Base-by-base conservation (phyloP, 2,329 filamentous ascomycete genomes). In the Torrubiella hemipterigena region DNA sequence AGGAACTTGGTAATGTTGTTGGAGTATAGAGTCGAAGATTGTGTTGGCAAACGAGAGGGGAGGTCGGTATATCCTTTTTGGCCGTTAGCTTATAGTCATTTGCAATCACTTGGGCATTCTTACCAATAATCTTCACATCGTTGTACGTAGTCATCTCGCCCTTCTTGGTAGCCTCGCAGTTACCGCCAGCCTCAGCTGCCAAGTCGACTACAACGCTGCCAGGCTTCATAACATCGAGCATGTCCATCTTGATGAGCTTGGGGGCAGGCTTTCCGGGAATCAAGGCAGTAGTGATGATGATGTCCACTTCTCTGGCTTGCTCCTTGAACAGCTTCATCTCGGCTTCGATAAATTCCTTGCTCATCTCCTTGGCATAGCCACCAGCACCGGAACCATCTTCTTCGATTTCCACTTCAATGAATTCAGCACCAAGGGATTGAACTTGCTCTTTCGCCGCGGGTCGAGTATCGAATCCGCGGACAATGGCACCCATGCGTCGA, bases 331-430 rank as follows among this genome's bases (percentile, higher is more conserved):
- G 67, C 52, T 83, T 87, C 84, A 93, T 93, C 53, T 94, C 84
- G 6, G 85, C 85, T 38, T 85, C 83, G 51, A 91, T 85, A 47
- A 93, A 94, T 42, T 89, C 85, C 47, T 89, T 86, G 33, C 83
- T 91, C 85, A 93, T 93, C 49, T 87, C 83, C 49, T 93, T 93
- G 32, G 83, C 84, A 47, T 94, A 94, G 12, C 86, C 86, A 17
- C 86, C 85, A 7, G 81, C 76, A 3, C 84, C 85, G 10, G 80
- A 76, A 3, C 86, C 86, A 37, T 91, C 84, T 55, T 94, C 86
- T 42, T 89, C 54, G 15, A 93, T 65, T 11, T 84, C 79, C 15
- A 93, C 85, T 54, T 93, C 83, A 42, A 93, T 73, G 46, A 93
- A 93, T 48, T 93, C 86, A 13, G 85, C 86, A 17, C 86, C 86